Evolutionary conservation across 345 rosid genomes (phyloP).

Genomic region (Moringa oleifera): DNA sequence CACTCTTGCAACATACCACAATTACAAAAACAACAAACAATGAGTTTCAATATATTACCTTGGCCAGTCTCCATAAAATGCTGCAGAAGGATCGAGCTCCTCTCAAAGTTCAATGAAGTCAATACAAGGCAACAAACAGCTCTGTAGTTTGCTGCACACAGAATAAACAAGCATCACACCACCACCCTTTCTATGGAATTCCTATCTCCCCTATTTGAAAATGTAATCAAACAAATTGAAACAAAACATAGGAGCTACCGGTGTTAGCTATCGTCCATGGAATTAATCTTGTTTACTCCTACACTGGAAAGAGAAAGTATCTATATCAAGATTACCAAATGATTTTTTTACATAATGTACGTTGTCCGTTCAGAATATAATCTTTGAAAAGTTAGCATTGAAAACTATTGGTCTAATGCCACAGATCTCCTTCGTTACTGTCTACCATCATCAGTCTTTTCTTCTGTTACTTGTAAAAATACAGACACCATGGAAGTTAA

Average conservation of each 20-base stretch:
- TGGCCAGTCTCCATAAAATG: constrained; percentile 61
- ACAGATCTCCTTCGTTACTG: no score
- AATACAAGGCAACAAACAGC: constrained; percentile 86
- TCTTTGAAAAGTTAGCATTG: no score
- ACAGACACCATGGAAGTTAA: not conserved
- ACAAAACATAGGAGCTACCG: not conserved
- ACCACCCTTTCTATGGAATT: not conserved
- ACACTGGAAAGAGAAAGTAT: no score
- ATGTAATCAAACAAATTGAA: not conserved
- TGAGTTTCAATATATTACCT: constrained; percentile 38
- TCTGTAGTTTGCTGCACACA: constrained; percentile 70
- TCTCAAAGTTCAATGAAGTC: constrained; percentile 68
- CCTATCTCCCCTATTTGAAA: not conserved
- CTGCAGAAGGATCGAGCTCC: constrained; percentile 68
- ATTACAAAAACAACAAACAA: not conserved
- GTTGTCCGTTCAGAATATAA: no score
- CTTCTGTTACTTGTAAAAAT: not conserved
- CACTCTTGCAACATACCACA: not conserved
- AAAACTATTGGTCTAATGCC: no score
- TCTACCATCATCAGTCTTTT: not conserved
- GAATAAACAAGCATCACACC: not conserved
- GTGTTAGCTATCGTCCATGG: not conserved
- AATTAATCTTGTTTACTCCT: no score
- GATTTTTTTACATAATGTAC: no score
- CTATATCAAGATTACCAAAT: no score